Conservation (phyloP, 2,329 filamentous ascomycete species). For the Trichocomaceae sp. region DNA sequence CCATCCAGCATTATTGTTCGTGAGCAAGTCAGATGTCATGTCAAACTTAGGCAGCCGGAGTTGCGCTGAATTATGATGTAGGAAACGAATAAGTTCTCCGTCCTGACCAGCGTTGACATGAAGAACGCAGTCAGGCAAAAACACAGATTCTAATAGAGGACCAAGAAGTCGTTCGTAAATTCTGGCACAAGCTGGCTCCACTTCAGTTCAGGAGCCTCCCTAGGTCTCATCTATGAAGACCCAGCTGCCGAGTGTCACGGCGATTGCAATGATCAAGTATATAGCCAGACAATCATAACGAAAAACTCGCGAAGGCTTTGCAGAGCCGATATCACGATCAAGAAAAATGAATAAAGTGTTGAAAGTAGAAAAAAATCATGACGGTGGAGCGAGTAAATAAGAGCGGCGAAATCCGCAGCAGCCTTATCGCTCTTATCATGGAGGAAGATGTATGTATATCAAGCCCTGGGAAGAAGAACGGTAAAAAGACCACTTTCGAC, state of each 20-base stretch:
- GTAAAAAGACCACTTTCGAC: too few relatives aligned
- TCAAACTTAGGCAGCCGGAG: neutral
- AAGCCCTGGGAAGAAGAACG: too few relatives aligned
- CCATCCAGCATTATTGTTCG: neutral
- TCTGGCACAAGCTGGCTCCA: constrained; percentile 21
- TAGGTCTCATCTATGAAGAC: constrained; percentile 21
- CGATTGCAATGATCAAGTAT: constrained; percentile 28
- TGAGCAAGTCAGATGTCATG: neutral
- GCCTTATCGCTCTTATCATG: neutral
- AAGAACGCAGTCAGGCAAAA: constrained; percentile 6
- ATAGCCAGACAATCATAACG: constrained; percentile 28
- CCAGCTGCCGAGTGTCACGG: constrained; percentile 26
- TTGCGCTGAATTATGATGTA: neutral
- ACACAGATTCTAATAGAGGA: constrained; percentile 26
- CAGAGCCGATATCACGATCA: constrained; percentile 13
- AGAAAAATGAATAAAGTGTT: too few relatives aligned
- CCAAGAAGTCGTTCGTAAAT: constrained; percentile 24
- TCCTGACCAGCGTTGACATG: neutral
- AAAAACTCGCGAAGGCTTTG: constrained; percentile 13
- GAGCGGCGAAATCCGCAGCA: neutral
- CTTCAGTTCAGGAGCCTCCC: constrained; percentile 18
- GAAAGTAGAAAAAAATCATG: too few relatives aligned
- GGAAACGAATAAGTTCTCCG: neutral
- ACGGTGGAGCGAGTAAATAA: too few relatives aligned
- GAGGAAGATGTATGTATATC: too few relatives aligned